A percentile compares a stretch with the other conserved stretches of the same genome.
Conservation (phyloP, 1,284 basidiomycete species). For the Tilletia horrida region DNA sequence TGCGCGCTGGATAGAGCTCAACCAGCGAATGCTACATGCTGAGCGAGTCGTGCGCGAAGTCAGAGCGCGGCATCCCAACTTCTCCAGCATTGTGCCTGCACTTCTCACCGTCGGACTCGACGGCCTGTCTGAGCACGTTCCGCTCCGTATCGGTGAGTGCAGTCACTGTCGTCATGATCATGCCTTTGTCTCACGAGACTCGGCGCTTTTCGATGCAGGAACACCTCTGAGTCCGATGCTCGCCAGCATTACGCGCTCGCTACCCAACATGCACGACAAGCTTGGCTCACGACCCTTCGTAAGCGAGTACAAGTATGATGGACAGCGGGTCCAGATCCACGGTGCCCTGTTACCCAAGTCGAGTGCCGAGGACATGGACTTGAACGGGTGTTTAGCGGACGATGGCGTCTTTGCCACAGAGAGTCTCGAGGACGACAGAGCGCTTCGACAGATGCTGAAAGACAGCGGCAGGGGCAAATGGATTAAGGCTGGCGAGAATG, state of each 20-base stretch:
- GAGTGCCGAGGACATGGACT: not conserved
- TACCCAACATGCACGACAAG: slow-evolving; percentile 75
- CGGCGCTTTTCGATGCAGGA: slow-evolving; percentile 25
- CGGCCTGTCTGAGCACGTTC: slow-evolving; percentile 59
- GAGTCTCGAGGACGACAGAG: not conserved
- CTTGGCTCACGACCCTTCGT: slow-evolving; percentile 57
- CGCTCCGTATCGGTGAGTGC: slow-evolving; percentile 64
- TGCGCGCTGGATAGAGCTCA: slow-evolving; percentile 36
- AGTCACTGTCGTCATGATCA: not conserved
- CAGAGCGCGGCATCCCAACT: slow-evolving; percentile 84
- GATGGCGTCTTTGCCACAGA: not conserved
- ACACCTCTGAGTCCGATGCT: slow-evolving; percentile 60
- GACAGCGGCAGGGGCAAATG: slow-evolving; percentile 39
- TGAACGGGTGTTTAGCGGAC: not conserved
- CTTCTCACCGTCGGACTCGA: slow-evolving; percentile 55
- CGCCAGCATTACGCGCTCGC: slow-evolving; percentile 67
- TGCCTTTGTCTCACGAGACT: too few relatives aligned
- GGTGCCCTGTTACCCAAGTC: slow-evolving; percentile 50
- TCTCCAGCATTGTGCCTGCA: slow-evolving; percentile 71
- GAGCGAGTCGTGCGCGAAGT: slow-evolving; percentile 58
- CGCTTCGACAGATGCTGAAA: not conserved
- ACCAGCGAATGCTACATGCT: slow-evolving; percentile 44
- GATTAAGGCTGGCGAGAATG: slow-evolving; percentile 30
- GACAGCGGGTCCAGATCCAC: slow-evolving; percentile 82
- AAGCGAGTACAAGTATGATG: slow-evolving; percentile 75